Evolutionary conservation across 1,284 basidiomycete genomes (phyloP), one percentile per base, ranked within the genome.

Genomic region (Malassezia vespertilionis): DNA sequence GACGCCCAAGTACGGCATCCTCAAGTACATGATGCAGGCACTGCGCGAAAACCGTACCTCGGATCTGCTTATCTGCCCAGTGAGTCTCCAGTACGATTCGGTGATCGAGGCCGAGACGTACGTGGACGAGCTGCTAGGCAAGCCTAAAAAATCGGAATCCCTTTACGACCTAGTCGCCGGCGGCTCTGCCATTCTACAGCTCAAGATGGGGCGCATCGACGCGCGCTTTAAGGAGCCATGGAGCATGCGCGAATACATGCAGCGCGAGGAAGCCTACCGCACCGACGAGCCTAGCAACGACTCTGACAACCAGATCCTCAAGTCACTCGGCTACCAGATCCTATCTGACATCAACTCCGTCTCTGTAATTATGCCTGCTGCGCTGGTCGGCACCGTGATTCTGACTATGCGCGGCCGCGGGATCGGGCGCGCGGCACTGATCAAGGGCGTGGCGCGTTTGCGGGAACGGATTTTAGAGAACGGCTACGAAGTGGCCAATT

Each of bases 21-120:
- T 73, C 46, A 72, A 72, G 42, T 71, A 72, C 44, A 61, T 72
- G 12, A 57, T 72, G 45, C 68, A 71, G 14, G 70, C 61, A n/a
- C 36, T 65, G 23, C 53, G 65, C 28, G 50, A 57, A 12, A 62
- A 64, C 2, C 55, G 69, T 15, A 69, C 63, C 0, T 59, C 63
- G 7, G 72, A 73, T 36, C 65, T 71, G 5, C 70, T 61, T 57
- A 59, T 72, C 39, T 71, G 69, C 45, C 71, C 71, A 1, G 64
- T 72, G 44, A 66, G 61, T 28, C 52, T 73, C 12, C 72, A 73
- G 44, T 73, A 73, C 54, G 72, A 72, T 55, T 65, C 63, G 40
- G 71, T 72, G 20, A 71, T 73, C 39, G 72, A 73, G 46, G 63
- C 64, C 4, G 71, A 72, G 21, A 63, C 59, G n/a, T 73, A 72